These are phyloP conservation scores for Aristolochia californica DNA, from an alignment of 164 flowering plant genomes.

Conservation along the genomic window DNA sequence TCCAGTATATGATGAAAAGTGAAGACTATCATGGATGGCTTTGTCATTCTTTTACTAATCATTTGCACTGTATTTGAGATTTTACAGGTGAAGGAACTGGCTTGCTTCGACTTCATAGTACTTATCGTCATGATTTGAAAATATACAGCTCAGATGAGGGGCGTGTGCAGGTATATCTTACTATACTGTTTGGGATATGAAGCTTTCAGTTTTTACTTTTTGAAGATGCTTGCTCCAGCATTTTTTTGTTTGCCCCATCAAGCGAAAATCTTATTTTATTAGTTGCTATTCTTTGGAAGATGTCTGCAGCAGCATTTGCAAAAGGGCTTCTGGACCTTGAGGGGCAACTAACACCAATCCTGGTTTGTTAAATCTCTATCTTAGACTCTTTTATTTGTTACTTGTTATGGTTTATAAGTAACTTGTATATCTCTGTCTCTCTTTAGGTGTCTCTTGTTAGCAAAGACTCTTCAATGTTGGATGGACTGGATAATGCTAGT, in stretches of 20 bases:
- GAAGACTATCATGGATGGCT: background rate
- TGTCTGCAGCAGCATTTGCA: constrained; percentile 99
- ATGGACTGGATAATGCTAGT: constrained; percentile 98
- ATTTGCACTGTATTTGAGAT: background rate
- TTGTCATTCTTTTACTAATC: too few species aligned
- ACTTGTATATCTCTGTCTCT: constrained; percentile 11
- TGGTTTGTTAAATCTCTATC: constrained; percentile 43
- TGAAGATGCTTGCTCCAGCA: too few species aligned
- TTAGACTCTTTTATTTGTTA: background rate
- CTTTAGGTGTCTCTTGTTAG: constrained; percentile 94
- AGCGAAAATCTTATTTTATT: background rate
- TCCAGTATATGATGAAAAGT: too few species aligned
- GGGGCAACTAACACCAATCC: constrained; percentile 94
- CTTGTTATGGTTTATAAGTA: background rate
- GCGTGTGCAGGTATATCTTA: constrained; percentile 76
- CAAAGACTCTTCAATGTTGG: constrained; percentile 99
- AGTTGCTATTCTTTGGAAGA: constrained; percentile 34
- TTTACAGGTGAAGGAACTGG: constrained; percentile 96
- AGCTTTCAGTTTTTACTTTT: too few species aligned
- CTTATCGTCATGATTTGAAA: constrained; percentile 98
- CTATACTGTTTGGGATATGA: background rate
- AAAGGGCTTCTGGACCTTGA: constrained; percentile 98
- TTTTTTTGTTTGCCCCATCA: background rate
- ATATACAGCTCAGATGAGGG: constrained; percentile 99
- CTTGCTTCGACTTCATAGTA: constrained; percentile 94